phyloP scores from a whole-genome alignment of 108 stramenopile genomes.

The Nitzschia palea region DNA sequence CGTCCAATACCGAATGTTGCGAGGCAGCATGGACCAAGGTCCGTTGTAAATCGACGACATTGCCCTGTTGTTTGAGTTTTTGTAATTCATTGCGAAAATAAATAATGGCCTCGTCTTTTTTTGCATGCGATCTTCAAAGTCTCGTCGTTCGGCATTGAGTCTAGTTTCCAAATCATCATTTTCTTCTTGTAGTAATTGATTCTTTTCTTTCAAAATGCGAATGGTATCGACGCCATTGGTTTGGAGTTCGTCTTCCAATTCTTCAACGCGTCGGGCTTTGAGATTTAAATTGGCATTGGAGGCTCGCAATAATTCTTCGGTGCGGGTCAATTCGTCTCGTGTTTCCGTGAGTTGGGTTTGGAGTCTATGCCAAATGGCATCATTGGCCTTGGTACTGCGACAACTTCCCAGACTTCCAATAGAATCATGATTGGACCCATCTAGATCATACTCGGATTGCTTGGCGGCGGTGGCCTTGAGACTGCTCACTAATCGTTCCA shows the following conservation, averaged over 20 bases:
- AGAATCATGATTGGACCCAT: neutral
- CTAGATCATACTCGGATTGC: neutral
- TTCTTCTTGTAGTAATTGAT: neutral
- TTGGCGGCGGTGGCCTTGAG: neutral
- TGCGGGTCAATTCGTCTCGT: neutral
- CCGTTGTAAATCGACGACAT: neutral
- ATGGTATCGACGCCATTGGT: neutral
- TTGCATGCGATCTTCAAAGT: slow-evolving; percentile 1
- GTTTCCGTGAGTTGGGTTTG: neutral
- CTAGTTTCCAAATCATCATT: neutral
- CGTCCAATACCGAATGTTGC: neutral
- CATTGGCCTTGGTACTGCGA: neutral
- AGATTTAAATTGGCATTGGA: neutral
- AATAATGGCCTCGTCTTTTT: slow-evolving; percentile 1
- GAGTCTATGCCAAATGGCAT: slow-evolving; percentile 6
- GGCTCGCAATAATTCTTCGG: neutral
- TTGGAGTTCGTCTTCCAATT: slow-evolving; percentile 1
- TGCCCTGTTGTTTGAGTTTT: neutral
- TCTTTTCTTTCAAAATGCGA: neutral
- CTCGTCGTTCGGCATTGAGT: neutral
- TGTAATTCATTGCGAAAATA: slow-evolving; percentile 4
- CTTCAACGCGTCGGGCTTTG: neutral
- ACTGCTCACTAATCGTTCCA: neutral
- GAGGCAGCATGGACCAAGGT: neutral
- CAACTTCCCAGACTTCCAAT: neutral